Evolutionary conservation across 1,284 basidiomycete genomes (phyloP).

Genomic region (Pascua guehoae): DNA sequence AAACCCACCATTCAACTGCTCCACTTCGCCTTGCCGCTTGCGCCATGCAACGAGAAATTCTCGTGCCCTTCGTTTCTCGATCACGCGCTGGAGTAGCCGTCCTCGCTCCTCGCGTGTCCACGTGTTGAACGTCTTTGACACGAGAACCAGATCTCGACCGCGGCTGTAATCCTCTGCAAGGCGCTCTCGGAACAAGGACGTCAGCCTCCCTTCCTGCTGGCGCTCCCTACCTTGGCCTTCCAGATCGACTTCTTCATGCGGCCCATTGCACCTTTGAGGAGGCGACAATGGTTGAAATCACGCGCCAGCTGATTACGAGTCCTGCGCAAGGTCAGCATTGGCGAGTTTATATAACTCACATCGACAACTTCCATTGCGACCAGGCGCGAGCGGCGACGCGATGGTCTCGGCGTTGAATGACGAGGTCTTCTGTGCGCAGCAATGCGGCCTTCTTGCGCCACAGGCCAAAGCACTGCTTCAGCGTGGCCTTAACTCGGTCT

Average conservation of each 20-base stretch:
- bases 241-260: conserved; percentile 10
- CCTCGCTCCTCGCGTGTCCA: conserved; percentile 18
- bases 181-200: too few species aligned
- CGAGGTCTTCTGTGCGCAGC: conserved; percentile 9
- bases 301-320: conserved; percentile 1
- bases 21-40: conserved; percentile 1
- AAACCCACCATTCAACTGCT: conserved; percentile 6
- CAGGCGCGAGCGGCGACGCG: conserved; percentile 17
- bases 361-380: conserved; percentile 22
- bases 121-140: conserved; percentile 7
- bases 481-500: neutral
- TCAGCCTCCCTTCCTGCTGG: too few species aligned
- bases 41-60: conserved; percentile 5
- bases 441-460: conserved; percentile 21
- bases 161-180: too few species aligned
- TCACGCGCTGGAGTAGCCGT: conserved; percentile 13
- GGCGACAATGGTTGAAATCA: conserved; percentile 8
- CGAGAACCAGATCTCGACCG: conserved; percentile 8
- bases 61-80: conserved; percentile 5
- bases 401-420: conserved; percentile 5
- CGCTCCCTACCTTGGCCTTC: neutral
- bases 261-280: conserved; percentile 10
- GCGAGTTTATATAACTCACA: conserved; percentile 8
- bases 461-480: conserved; percentile 7
- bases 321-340: conserved; percentile 3